Evolutionary conservation across 2,329 filamentous ascomycete genomes (phyloP).

Genomic region (Beauveria caledonica): DNA sequence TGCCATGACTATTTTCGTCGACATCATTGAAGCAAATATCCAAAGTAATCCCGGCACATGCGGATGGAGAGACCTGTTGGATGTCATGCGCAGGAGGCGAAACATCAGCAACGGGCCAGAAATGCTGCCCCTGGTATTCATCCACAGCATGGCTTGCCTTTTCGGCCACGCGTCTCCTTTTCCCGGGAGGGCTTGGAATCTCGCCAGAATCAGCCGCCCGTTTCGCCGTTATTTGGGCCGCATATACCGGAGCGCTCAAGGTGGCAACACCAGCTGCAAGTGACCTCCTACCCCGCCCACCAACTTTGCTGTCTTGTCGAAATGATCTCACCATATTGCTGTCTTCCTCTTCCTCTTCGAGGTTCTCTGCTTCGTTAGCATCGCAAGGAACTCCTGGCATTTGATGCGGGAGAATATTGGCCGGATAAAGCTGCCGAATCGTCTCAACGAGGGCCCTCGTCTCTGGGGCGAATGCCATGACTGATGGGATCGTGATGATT

Average conservation of each 20-base stretch:
- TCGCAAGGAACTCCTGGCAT: slow-evolving; percentile 8
- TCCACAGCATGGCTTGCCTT: background rate
- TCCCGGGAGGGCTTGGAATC: slow-evolving; percentile 14
- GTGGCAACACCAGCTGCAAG: slow-evolving; percentile 37
- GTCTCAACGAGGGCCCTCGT: slow-evolving; percentile 36
- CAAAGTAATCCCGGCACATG: background rate
- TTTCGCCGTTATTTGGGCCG: slow-evolving; percentile 28
- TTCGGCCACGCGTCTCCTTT: slow-evolving; percentile 14
- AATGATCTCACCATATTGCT: slow-evolving; percentile 17
- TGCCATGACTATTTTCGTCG: background rate
- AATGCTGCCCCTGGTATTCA: background rate
- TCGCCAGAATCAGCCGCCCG: slow-evolving; percentile 19
- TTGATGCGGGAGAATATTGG: background rate
- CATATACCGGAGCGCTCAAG: slow-evolving; percentile 44
- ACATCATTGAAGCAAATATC: background rate
- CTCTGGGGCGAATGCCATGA: slow-evolving; percentile 34
- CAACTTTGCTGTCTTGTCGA: slow-evolving; percentile 15
- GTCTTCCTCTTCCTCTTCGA: slow-evolving; percentile 14
- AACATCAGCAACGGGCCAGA: background rate
- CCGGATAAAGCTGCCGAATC: slow-evolving; percentile 39
- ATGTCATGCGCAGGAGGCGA: background rate
- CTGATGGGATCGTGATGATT: slow-evolving; percentile 33
- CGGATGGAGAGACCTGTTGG: background rate
- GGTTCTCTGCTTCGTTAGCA: background rate
- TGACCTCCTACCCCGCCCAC: slow-evolving; percentile 23